These are phyloP conservation scores for Penstemon newberryi DNA, from an alignment of 257 asterid genomes.

Conservation along the genomic window DNA sequence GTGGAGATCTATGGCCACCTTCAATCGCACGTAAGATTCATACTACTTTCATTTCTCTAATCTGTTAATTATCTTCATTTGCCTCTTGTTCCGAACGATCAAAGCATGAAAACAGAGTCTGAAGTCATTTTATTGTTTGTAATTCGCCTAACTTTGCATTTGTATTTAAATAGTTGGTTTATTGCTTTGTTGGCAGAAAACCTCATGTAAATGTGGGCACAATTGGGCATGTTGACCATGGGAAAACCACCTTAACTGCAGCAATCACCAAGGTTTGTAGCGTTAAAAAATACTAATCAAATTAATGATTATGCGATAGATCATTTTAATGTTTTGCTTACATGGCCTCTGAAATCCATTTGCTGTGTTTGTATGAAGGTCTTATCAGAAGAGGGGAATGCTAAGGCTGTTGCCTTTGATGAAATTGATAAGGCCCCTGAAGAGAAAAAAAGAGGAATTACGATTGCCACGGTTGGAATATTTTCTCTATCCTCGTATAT, in stretches of 20 bases:
- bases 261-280: constrained; percentile 78
- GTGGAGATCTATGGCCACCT: constrained; percentile 99
- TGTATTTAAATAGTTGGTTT: constrained; percentile 14
- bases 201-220: constrained; percentile 98
- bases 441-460: constrained; percentile 95
- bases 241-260: constrained; percentile 94
- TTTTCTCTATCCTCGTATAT: background rate
- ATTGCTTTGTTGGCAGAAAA: constrained; percentile 49
- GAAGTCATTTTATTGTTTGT: background rate
- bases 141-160: background rate
- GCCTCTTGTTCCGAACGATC: background rate
- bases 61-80: background rate
- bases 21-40: constrained; percentile 76
- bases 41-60: background rate
- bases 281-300: background rate
- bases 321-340: background rate
- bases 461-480: constrained; percentile 77
- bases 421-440: constrained; percentile 98
- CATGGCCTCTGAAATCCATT: constrained; percentile 3
- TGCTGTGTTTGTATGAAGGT: constrained; percentile 45
- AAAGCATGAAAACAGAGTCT: background rate
- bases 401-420: constrained; percentile 90
- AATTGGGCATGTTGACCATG: constrained; percentile 98
- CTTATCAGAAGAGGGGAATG: constrained; percentile 84
- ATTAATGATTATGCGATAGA: background rate